Base-by-base conservation (phyloP, 139 green algal genomes). In the Micractinium sp. region DNA sequence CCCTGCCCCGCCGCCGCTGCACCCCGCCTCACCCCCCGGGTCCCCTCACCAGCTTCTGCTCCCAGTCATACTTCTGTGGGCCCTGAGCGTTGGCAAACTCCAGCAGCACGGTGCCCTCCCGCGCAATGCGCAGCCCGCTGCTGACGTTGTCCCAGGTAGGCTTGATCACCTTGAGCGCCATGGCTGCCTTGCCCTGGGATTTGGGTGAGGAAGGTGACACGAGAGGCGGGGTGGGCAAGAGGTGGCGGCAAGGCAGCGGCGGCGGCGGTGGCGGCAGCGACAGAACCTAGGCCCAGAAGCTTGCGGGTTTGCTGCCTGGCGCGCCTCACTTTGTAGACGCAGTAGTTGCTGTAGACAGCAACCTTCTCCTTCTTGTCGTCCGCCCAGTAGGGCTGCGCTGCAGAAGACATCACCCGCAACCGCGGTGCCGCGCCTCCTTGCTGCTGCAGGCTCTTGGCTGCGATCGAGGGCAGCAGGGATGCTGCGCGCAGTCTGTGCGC, bases 111-210 rank as follows among this genome's bases (percentile, higher is more conserved):
- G 84, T 91, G 22, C 88, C 90, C 69, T 91, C 83, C 47, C 88
- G 66, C 27, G 41, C n/a, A 15, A 93, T 81, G 15, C 75, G 41
- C 74, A 67, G 86, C 16, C 90, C 87, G 33, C 47, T 89, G 77
- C 81, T 35, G 20, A 67, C 39, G 22, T 41, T 36, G 33, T 86
- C 78, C 90, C 90, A 93, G 31, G 84, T 89, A 41, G 90, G 90
- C 76, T 86, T 88, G 90, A 93, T 93, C 0, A 93, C 38, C 78
- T 93, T 93, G 56, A 93, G 27, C n/a, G 77, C 31, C 84, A 93
- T 85, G 12, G 90, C 90, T 15, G 82, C 85, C 60, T 89, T 87
- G 77, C 87, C 86, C 86, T 90, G 86, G 53, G 27, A 56, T 5
- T 5, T 56, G 47, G 9, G 47, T 56, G 47, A 56, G 5, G 47